A percentile compares a stretch with the other conserved stretches of the same genome.
Evolutionary conservation across 495 filamentous ascomycete species (phyloP).

Genomic region (Acidomyces sp.): DNA sequence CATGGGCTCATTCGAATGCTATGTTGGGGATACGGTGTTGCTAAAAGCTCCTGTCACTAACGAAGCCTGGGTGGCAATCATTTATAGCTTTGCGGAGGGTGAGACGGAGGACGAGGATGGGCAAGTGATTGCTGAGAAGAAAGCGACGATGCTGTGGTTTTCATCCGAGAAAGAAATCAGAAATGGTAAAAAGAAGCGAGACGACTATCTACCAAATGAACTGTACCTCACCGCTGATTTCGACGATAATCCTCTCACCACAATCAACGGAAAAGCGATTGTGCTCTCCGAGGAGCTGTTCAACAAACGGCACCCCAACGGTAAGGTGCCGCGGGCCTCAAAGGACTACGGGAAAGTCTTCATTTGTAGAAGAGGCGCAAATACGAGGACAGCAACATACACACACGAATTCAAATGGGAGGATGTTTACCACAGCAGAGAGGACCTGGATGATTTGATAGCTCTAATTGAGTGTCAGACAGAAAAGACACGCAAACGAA

Average conservation of each 20-base stretch:
- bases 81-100: conserved; percentile 58
- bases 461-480: conserved; percentile 55
- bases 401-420: conserved; percentile 92
- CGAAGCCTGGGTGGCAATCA: conserved; percentile 82
- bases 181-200: conserved; percentile 66
- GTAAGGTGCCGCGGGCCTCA: conserved; percentile 58
- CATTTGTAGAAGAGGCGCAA: conserved; percentile 78
- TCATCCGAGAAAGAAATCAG: conserved; percentile 79
- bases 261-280: conserved; percentile 76
- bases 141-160: conserved; percentile 52
- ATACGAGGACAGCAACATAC: conserved; percentile 74
- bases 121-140: conserved; percentile 17
- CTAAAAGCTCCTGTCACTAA: conserved; percentile 68
- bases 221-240: conserved; percentile 77
- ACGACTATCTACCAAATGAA: conserved; percentile 75
- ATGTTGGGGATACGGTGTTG: conserved; percentile 67
- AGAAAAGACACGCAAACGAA: conserved; percentile 51
- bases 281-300: conserved; percentile 64
- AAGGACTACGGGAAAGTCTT: conserved; percentile 79
- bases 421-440: conserved; percentile 53
- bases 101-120: conserved; percentile 29
- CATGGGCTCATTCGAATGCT: conserved; percentile 74
- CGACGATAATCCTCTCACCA: conserved; percentile 73
- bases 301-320: conserved; percentile 54
- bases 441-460: conserved; percentile 49